phyloP scores from a whole-genome alignment of 352 stramenopile genomes.

The Globisporangium okanoganense region DNA sequence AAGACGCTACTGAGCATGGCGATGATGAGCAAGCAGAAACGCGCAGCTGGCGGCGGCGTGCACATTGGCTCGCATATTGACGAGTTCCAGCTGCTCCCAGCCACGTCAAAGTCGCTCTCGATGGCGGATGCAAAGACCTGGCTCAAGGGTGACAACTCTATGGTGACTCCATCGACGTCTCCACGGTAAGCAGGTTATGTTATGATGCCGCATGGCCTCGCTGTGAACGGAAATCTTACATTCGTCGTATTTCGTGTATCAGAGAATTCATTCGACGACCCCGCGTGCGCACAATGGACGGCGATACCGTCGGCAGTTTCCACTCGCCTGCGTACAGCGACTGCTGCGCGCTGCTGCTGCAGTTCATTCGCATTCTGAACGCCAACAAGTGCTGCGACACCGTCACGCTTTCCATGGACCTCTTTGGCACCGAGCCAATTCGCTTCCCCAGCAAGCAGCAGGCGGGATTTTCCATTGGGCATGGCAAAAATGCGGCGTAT shows the following conservation, averaged over 20 bases:
- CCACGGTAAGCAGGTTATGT: neutral
- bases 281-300: conserved; percentile 38
- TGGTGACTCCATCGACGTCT: neutral
- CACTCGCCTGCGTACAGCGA: conserved; percentile 43
- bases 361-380: conserved; percentile 52
- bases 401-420: conserved; percentile 39
- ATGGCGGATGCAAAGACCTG: conserved; percentile 1
- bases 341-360: conserved; percentile 29
- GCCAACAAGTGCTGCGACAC: conserved; percentile 70
- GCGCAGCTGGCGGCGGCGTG: neutral
- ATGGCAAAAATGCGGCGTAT: conserved; percentile 17
- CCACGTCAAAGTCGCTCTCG: neutral
- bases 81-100: conserved; percentile 14
- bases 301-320: conserved; percentile 50
- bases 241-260: neutral
- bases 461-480: neutral
- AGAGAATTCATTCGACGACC: conserved; percentile 62
- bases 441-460: neutral
- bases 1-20: conserved; percentile 78
- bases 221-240: neutral
- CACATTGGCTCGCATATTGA: conserved; percentile 11
- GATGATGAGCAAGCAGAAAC: conserved; percentile 20
- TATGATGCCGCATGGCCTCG: neutral
- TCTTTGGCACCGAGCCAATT: conserved; percentile 21
- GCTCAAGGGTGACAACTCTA: conserved; percentile 6